Base-by-base conservation (phyloP, 2,329 filamentous ascomycete genomes). In the Alternaria panax region DNA sequence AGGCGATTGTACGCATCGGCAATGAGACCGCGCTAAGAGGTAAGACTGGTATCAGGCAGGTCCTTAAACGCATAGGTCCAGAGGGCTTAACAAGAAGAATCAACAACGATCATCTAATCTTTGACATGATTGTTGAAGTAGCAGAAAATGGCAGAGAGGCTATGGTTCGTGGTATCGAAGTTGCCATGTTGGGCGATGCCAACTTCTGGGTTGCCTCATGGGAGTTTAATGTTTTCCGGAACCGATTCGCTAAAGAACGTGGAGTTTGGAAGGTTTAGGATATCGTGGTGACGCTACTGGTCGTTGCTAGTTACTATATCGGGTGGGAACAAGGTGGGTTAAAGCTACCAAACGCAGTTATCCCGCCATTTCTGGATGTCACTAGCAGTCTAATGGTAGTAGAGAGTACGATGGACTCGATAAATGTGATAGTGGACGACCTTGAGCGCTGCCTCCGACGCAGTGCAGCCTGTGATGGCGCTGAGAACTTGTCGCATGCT, bases 221-320 rank as follows among this genome's bases (percentile, higher is more conserved):
- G 70, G 67, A 71, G 27, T 71, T 70, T 56, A 71, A 69, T 47
- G 58, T 72, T 14, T 70, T 71, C 47, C 54, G 67, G 1, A 68
- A 70, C 45, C 48, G 65, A 2, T 63, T 67, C 16, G 54, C 66
- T 3, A 70, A 71, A 48, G 67, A 71, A 9, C 28, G 46, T 42
- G 64, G 64, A 0, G 16, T 63, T 4, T 71, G 70, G 68, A 67
- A 66, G 30, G 30, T 69, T 11, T 51, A 61, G 41, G 25, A 51
- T 24, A 45, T 73, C 5, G 63, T 66, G 22, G 59, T 62, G 12
- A 70, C 66, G 14, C 69, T 66, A 6, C 50, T 68, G 5, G 55
- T 73, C 3, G 64, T 62, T 12, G 68, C 68, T 5, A 60, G 72
- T 41, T 70, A 73, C 46, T 69, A 69, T 42, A 57, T 66, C 16